A percentile compares a stretch with the other conserved stretches of the same genome.
phyloP scores from a whole-genome alignment of 495 filamentous ascomycete species.

The Penicillium mononematosum region DNA sequence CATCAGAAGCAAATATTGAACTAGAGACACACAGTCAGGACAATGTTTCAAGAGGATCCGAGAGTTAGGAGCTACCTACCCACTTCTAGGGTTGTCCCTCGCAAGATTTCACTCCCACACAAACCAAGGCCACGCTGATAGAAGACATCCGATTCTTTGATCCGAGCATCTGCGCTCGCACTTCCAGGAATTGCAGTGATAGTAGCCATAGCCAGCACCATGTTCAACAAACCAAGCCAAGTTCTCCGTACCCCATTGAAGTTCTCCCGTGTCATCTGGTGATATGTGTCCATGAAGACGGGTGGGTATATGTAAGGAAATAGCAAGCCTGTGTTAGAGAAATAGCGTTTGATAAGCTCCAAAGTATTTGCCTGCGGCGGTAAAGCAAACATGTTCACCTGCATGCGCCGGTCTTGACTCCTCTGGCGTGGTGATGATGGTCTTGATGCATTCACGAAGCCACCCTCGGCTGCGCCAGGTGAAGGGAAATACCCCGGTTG shows the following conservation, averaged over 20 bases:
- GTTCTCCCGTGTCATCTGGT: constrained; percentile 30
- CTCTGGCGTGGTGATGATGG: constrained; percentile 17
- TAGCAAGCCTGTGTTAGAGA: constrained; percentile 41
- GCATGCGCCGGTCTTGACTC: background rate
- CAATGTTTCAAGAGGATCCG: rapidly evolving
- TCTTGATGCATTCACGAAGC: constrained; percentile 27
- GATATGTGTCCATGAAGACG: constrained; percentile 39
- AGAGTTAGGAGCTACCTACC: constrained; percentile 20
- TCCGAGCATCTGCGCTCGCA: constrained; percentile 14
- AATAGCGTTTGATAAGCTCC: constrained; percentile 34
- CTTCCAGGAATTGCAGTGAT: constrained; percentile 49
- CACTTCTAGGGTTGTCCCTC: constrained; percentile 37
- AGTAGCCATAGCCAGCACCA: constrained; percentile 70
- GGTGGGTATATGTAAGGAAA: constrained; percentile 42
- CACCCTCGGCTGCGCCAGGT: constrained; percentile 15
- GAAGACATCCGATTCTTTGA: constrained; percentile 35
- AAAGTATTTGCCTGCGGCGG: constrained; percentile 24
- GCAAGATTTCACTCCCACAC: constrained; percentile 34
- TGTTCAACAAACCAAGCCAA: constrained; percentile 72
- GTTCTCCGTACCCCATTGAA: constrained; percentile 36
- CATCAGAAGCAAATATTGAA: constrained; percentile 42
- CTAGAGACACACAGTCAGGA: constrained; percentile 6
- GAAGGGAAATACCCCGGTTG: constrained; percentile 13
- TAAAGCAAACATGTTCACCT: constrained; percentile 24
- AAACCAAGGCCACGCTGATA: constrained; percentile 35